A percentile compares a stretch with the other conserved stretches of the same genome.
Evolutionary conservation across 768 basidiomycete species (phyloP).

Genomic region (Mycena maculata): DNA sequence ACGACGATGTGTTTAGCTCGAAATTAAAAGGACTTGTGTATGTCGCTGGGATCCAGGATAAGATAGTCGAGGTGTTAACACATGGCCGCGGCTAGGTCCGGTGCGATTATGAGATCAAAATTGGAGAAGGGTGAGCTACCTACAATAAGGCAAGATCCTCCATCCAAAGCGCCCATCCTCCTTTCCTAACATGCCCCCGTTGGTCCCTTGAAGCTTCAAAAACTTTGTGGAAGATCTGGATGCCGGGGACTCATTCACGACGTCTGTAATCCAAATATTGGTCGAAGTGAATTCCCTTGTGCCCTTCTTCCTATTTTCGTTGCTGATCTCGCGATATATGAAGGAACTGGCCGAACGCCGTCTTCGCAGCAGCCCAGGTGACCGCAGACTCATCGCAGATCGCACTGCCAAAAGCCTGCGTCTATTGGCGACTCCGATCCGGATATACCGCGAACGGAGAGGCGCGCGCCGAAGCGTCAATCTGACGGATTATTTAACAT

Average conservation of each 20-base stretch:
- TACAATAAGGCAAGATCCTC: conserved; percentile 66
- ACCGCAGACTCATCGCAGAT: conserved; percentile 74
- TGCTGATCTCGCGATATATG: conserved; percentile 22
- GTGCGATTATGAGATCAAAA: conserved; percentile 75
- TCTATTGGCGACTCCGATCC: conserved; percentile 62
- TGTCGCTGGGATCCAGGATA: conserved; percentile 41
- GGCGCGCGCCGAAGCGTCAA: conserved; percentile 54
- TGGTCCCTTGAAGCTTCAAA: conserved; percentile 45
- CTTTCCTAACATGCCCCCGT: neutral
- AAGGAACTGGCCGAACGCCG: conserved; percentile 85
- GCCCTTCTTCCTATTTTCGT: neutral
- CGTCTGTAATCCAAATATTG: conserved; percentile 77
- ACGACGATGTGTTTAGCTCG: conserved; percentile 77
- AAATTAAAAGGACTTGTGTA: conserved; percentile 87
- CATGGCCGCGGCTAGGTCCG: conserved; percentile 58
- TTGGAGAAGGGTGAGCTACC: conserved; percentile 71
- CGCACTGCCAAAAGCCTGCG: conserved; percentile 74
- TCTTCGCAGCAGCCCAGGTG: conserved; percentile 60
- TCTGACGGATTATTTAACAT: conserved; percentile 63
- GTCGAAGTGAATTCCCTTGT: conserved; percentile 70
- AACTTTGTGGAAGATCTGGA: conserved; percentile 82
- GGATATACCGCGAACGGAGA: conserved; percentile 64
- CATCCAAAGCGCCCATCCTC: neutral
- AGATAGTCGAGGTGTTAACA: conserved; percentile 19
- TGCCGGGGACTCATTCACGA: conserved; percentile 83